phyloP scores from a whole-genome alignment of 1,139 yeast genomes.

The Diutina pseudorugosa region DNA sequence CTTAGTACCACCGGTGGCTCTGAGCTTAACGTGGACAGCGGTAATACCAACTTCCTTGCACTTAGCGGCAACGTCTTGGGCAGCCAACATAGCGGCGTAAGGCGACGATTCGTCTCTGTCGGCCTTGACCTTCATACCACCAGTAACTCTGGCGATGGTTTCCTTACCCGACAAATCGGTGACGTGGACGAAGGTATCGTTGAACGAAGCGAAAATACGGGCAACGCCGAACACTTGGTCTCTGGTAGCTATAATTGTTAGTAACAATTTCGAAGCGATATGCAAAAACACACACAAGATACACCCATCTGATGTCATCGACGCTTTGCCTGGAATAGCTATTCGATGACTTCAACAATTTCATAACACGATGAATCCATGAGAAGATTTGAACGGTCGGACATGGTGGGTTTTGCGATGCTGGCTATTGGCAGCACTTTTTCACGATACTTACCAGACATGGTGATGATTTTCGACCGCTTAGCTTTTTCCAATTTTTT shows the following conservation, averaged over 20 bases:
- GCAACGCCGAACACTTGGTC: slow-evolving; percentile 99
- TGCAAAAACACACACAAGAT: not conserved
- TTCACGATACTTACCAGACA: not conserved
- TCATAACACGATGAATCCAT: too few relatives aligned
- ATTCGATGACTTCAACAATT: too few relatives aligned
- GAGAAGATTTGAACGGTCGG: too few relatives aligned
- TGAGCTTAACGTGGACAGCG: slow-evolving; percentile 98
- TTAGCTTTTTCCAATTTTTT: not conserved
- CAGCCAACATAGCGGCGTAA: slow-evolving; percentile 99
- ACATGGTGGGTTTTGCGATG: not conserved
- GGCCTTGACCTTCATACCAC: slow-evolving; percentile 99
- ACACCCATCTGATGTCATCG: not conserved
- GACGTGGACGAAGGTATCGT: slow-evolving; percentile 99
- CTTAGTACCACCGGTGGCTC: slow-evolving; percentile 99
- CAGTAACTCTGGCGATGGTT: slow-evolving; percentile 99
- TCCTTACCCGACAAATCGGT: slow-evolving; percentile 99
- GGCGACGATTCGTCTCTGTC: slow-evolving; percentile 99
- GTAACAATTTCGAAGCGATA: not conserved
- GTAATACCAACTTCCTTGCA: slow-evolving; percentile 99
- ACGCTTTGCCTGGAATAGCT: not conserved
- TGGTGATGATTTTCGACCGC: not conserved
- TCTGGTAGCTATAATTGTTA: slow-evolving; percentile 15
- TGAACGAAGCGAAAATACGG: slow-evolving; percentile 98
- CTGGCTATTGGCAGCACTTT: not conserved
- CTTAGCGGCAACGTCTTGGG: slow-evolving; percentile 98